Evolutionary conservation across 352 stramenopile species (phyloP), one percentile per base, ranked within the genome.

Genomic region (Globisporangium uncinulatum): DNA sequence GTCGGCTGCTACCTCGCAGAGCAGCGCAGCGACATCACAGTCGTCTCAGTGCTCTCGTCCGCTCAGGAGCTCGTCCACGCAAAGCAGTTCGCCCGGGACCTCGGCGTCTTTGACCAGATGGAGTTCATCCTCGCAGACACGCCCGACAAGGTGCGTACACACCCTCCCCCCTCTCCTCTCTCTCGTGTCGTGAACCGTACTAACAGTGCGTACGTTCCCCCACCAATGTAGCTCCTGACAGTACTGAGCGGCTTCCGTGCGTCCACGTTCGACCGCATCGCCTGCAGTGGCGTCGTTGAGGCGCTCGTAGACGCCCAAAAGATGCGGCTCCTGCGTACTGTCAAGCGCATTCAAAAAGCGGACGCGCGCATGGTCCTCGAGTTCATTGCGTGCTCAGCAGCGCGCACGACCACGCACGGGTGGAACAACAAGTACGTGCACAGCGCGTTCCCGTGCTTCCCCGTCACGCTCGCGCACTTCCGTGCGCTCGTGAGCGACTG

Each of bases 371-470:
- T 76, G 29, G 21, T 93, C 32, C 62, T 93, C 9, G 83, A 93
- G 61, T 78, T 93, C 44, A 76, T 83, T 21, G 76, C 72, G 31
- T 92, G 82, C 51, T 73, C 75, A 1, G 72, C 72, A 14, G 70
- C 79, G 31, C 72, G 85, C 46, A 86, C 83, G 62, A 81, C 70
- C 53, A 92, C 78, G 4, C 79, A 90, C 56, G 66, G 76, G 21
- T 93, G 83, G 81, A 87, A 68, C 62, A 93, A 93, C 76, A 89
- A 91, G 63, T 91, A 93, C 69, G 79, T 93, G 50, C 69, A 89
- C 54, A 79, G 76, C 49, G 59, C 72, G 17, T 90, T 83, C 56
- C 63, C 77, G 49, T 80, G 74, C 34, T 76, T 86, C 41, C 61
- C 74, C 15, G 57, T 91, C 19, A 92, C 76, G 37, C 61, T 88